Evolutionary conservation across 306 rosid genomes (phyloP).

Genomic region (Hippophae rhamnoides): DNA sequence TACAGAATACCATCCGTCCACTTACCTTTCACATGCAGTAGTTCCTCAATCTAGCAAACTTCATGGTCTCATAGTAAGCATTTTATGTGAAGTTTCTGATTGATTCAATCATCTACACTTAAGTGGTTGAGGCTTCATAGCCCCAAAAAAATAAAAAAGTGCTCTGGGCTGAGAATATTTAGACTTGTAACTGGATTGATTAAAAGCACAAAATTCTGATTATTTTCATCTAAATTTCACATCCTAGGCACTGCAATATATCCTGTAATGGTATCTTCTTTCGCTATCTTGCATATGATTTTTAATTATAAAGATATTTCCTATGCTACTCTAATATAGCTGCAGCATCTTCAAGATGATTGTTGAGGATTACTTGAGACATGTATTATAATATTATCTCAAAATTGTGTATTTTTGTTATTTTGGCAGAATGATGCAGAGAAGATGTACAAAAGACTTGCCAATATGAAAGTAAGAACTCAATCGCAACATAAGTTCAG

Average conservation of each 20-base stretch:
- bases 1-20: slow-evolving; percentile 60
- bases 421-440: slow-evolving; percentile 56
- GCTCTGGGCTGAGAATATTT: too few relatives aligned
- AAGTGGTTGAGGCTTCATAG: neutral
- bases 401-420: slow-evolving; percentile 8
- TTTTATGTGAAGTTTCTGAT: slow-evolving; percentile 3
- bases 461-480: slow-evolving; percentile 27
- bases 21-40: slow-evolving; percentile 65
- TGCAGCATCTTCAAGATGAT: too few relatives aligned
- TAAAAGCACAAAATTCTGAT: too few relatives aligned
- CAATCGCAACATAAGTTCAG: slow-evolving; percentile 29
- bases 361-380: too few relatives aligned
- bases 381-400: neutral
- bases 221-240: too few relatives aligned
- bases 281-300: too few relatives aligned
- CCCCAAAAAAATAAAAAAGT: too few relatives aligned
- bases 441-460: slow-evolving; percentile 45
- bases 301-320: too few relatives aligned
- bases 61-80: slow-evolving; percentile 57
- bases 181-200: too few relatives aligned
- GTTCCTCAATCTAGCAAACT: slow-evolving; percentile 46
- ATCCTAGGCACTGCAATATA: too few relatives aligned
- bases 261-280: too few relatives aligned
- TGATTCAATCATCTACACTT: neutral
- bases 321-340: too few relatives aligned